phyloP scores from a whole-genome alignment of 306 rosid species.

The Abrus precatorius region DNA sequence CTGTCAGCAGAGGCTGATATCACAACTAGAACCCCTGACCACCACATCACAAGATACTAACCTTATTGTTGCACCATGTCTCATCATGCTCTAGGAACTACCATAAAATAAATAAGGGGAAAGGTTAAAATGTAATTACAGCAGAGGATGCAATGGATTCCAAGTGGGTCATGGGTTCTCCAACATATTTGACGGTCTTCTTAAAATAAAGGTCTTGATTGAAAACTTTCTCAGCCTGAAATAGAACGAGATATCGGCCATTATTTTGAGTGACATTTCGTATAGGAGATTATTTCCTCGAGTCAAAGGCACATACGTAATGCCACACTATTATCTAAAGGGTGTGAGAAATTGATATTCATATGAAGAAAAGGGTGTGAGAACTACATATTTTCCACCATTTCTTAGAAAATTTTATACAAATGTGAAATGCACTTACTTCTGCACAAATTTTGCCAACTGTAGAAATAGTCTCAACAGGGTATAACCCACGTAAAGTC shows the following conservation, averaged over 20 bases:
- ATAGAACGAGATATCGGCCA: slow-evolving; percentile 41
- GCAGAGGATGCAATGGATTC: slow-evolving; percentile 99
- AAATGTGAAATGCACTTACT: slow-evolving; percentile 55
- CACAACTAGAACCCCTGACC: slow-evolving; percentile 12
- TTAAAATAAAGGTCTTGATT: slow-evolving; percentile 96
- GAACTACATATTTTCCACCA: background rate
- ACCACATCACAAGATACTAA: slow-evolving; percentile 15
- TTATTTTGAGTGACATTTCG: slow-evolving; percentile 42
- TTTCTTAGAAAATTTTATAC: slow-evolving; percentile 12
- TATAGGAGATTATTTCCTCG: slow-evolving; percentile 11
- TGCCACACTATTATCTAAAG: background rate
- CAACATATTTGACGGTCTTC: slow-evolving; percentile 90
- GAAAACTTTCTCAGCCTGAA: slow-evolving; percentile 95
- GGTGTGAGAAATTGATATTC: slow-evolving; percentile 1
- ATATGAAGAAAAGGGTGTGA: slow-evolving; percentile 4
- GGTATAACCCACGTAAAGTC: slow-evolving; percentile 96
- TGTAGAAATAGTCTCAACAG: slow-evolving; percentile 89
- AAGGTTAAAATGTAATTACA: slow-evolving; percentile 55
- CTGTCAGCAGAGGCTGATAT: slow-evolving; percentile 17
- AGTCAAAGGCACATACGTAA: slow-evolving; percentile 35
- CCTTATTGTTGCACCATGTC: slow-evolving; percentile 3
- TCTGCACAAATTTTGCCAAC: slow-evolving; percentile 95
- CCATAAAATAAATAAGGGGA: slow-evolving; percentile 20
- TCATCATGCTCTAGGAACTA: slow-evolving; percentile 36
- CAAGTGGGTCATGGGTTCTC: slow-evolving; percentile 99